Evolutionary conservation across 768 basidiomycete species (phyloP), one percentile per base, ranked within the genome.

Genomic region (Fistulinella prunicolor): DNA sequence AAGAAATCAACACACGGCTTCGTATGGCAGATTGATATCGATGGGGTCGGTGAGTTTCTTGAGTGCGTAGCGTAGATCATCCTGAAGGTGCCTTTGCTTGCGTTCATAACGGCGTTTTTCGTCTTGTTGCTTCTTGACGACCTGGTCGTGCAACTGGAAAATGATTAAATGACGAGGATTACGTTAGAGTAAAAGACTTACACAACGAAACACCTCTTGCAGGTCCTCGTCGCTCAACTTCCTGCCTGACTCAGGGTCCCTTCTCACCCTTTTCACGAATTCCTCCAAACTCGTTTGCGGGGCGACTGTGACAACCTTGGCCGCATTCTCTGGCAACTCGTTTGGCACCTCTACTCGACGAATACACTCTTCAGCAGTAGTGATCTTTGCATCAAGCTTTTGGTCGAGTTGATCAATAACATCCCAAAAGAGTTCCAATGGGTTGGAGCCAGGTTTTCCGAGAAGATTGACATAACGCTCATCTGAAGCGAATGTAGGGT

Each of bases 341-440:
- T 67, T 69, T 20, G 65, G 67, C 13, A 38, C 63, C 36, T 67
- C 65, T 16, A 65, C 54, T 40, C 73, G 72, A 54, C 73, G 76
- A 54, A 89, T 73, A 4, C 76, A 83, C 24, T 73, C 76, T 49
- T 86, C 83, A 3, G 87, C 81, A 24, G 80, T 59, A n/a, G 75
- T 75, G 16, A 89, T 83, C 61, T 89, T 89, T 17, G 77, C 77
- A 51, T 94, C 92, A 16, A 95, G 78, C 54, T 83, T 79, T 62
- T 94, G 89, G 60, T 93, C 94, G 3, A 96, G 76, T 35, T 73
- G 76, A 66, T 99, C 96, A 38, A 96, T 86, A 9, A 78, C 64
- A 67, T 98, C 95, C 92, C 94, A 96, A 70, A 96, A 98, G 4
- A 98, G 78, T 60, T 99, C 96, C 24, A 99, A 77, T 1, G 95